These are phyloP conservation scores for Biscogniauxia mediterranea DNA, from an alignment of 2,329 filamentous ascomycete species.

Conservation along the genomic window DNA sequence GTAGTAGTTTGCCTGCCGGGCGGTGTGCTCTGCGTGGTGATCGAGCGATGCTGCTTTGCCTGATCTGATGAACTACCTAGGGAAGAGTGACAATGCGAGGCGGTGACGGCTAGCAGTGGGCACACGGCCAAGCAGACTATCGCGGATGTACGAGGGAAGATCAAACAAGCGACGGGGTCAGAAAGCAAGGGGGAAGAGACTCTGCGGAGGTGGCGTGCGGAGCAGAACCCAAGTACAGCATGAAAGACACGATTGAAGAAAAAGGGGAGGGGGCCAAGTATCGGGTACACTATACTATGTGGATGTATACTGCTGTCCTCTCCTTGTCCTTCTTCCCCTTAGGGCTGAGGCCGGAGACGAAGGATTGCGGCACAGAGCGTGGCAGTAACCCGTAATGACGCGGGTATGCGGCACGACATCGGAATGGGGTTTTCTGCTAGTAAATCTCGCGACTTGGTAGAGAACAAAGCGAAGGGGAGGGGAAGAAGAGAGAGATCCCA, in stretches of 20 bases:
- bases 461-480: not conserved
- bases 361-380: not conserved
- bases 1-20: not conserved
- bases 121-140: not conserved
- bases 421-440: not conserved
- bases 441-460: too few relatives aligned
- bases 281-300: too few relatives aligned
- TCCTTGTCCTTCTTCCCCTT: not conserved
- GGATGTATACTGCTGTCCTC: too few relatives aligned
- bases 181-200: not conserved
- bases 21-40: too few relatives aligned
- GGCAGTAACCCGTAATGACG: not conserved
- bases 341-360: not conserved
- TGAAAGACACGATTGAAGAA: too few relatives aligned
- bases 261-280: too few relatives aligned
- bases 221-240: not conserved
- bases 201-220: not conserved
- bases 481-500: not conserved
- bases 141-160: too few relatives aligned
- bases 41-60: too few relatives aligned
- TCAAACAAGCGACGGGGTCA: not conserved
- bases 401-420: too few relatives aligned
- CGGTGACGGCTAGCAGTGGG: not conserved
- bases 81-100: not conserved
- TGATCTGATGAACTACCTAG: not conserved